A percentile compares a stretch with the other conserved stretches of the same genome.
phyloP scores from a whole-genome alignment of 306 rosid species.

The Phaseolus lunatus region DNA sequence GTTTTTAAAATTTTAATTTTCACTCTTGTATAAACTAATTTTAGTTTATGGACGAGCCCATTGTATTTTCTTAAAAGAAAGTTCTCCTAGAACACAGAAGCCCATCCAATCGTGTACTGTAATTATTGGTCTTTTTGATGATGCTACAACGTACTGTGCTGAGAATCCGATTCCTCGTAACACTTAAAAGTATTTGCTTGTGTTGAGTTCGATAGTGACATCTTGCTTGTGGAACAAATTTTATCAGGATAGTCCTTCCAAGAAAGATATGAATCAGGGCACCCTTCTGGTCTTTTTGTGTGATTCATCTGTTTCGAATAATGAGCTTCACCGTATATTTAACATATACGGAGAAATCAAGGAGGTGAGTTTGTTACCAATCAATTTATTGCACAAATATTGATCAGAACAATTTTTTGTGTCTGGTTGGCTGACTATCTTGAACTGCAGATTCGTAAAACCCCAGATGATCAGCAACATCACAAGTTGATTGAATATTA shows the following conservation, averaged over 20 bases:
- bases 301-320: slow-evolving; percentile 62
- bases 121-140: not conserved
- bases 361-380: slow-evolving; percentile 51
- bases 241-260: slow-evolving; percentile 59
- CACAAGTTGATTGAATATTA: slow-evolving; percentile 58
- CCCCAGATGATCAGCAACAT: slow-evolving; percentile 43
- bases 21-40: too few species aligned
- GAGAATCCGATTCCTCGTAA: not conserved
- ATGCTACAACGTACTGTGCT: not conserved
- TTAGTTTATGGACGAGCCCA: too few species aligned
- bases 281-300: slow-evolving; percentile 50
- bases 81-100: too few species aligned
- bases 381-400: slow-evolving; percentile 25
- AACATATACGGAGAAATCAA: slow-evolving; percentile 64
- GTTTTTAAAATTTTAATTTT: too few species aligned
- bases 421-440: not conserved
- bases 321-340: slow-evolving; percentile 52
- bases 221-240: slow-evolving; percentile 13
- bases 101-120: too few species aligned
- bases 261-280: slow-evolving; percentile 55
- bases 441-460: slow-evolving; percentile 56
- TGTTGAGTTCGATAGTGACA: not conserved
- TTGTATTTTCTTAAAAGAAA: too few species aligned
- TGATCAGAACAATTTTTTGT: slow-evolving; percentile 24
- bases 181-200: not conserved